Base-by-base conservation (phyloP, 129 eudicot species). In the Chrysanthemum makinoi region DNA sequence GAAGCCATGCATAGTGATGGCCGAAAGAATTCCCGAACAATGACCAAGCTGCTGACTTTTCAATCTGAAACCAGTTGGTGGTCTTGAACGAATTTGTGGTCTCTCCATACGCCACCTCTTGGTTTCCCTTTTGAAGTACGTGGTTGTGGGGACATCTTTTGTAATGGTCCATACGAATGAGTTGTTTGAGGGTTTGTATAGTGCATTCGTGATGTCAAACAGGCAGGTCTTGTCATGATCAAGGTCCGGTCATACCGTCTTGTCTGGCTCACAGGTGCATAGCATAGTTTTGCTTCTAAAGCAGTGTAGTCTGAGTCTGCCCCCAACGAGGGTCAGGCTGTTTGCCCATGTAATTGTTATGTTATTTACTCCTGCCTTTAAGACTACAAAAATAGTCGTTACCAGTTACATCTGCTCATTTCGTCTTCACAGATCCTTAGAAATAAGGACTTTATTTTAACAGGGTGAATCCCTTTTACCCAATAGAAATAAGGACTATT, bases 261-360 rank as follows among this genome's bases (percentile, higher is more conserved):
- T 11, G 28, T 35, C 72, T 84, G 94, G 80, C 94, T 87, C 26
- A 73, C 73, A 2, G 87, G 83, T 1, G 85, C 86, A 2, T 84
- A 87, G 79, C 94, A 87, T 53, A 87, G 80, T 69, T 77, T 77
- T 19, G 76, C 63, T 46, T 81, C 72, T 14, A 87, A 73, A 6
- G 84, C 80, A 12, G 80, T 77, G 82, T 87, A 84, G 66, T 72
- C 26, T 3, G 87, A 16, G 56, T 80, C 85, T 1, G 82, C 10
- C 4, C 65, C 65, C 24, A 22, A 22, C 59, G 8, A 72, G 20
- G 70, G 46, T 78, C 1, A 14, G 16, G 82, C 84, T 82, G 70
- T 59, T 78, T 2, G 80, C 68, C 94, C 94, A 84, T 72, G 85
- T 76, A 59, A 84, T 64, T 6, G 78, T 81, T 18, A 87, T 69